phyloP scores from a whole-genome alignment of 2,329 filamentous ascomycete species.

The Colletotrichum sp. region DNA sequence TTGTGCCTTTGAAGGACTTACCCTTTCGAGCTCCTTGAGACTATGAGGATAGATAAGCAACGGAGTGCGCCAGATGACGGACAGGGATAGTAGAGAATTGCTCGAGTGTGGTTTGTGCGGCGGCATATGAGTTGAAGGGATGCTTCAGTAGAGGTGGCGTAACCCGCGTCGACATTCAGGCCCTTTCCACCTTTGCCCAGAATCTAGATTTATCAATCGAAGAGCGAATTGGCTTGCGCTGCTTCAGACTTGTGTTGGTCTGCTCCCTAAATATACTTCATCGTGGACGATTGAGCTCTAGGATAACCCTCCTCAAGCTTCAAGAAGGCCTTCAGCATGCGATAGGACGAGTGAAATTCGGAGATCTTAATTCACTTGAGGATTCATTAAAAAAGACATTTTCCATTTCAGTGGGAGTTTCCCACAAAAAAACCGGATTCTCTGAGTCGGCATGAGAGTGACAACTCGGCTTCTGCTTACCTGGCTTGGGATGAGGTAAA shows the following conservation, averaged over 20 bases:
- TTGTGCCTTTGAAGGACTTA: no score
- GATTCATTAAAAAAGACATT: not conserved
- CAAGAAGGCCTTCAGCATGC: not conserved
- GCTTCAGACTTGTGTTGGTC: no score
- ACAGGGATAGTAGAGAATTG: no score
- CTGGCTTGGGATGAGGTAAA: not conserved
- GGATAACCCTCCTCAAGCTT: not conserved
- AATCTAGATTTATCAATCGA: no score
- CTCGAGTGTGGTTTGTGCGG: not conserved
- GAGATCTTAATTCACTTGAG: not conserved
- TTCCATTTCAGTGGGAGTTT: not conserved
- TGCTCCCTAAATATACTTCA: not conserved
- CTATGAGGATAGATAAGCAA: not conserved
- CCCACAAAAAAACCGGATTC: no score
- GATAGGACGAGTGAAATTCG: not conserved
- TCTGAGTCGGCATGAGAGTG: rapidly evolving
- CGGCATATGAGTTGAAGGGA: not conserved
- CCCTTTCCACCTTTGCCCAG: not conserved
- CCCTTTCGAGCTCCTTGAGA: not conserved
- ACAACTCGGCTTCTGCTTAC: not conserved
- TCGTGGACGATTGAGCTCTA: not conserved
- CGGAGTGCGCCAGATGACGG: not conserved
- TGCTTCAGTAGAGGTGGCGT: not conserved
- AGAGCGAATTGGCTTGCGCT: no score
- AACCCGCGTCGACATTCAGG: not conserved